Base-by-base conservation (phyloP, 2,329 filamentous ascomycete species). In the Scedosporium boydii region DNA sequence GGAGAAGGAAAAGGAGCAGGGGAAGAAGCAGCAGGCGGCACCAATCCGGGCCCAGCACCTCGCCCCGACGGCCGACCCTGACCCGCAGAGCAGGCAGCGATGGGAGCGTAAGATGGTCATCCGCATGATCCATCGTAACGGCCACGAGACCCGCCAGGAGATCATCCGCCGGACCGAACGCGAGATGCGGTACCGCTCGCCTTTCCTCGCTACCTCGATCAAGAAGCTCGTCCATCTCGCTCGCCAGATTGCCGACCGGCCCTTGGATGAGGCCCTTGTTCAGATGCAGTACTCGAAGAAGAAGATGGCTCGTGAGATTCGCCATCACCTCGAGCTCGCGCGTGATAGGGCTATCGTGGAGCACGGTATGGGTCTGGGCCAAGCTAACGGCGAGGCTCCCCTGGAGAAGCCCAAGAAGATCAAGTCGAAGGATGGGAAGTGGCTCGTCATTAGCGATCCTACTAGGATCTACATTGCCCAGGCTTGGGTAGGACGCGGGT, bases 281-380 rank as follows among this genome's bases (percentile, higher is more conserved):
- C 95, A 99, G 80, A 96, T 99, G 91, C 85, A 88, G 62, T 98
- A 93, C 78, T 93, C 88, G 74, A 91, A 91, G 80, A 99, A 99
- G 84, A 93, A 92, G 78, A 89, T 89, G 66, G 90, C 93, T 6
- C 80, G 84, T 67, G 91, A 96, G 70, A 85, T 98, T 29, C 79
- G 84, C 68, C 87, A 86, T 70, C 90, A 95, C 71, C 79, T 99
- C 18, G 85, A 95, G 71, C 83, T 90, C 69, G 93, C 93, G 1
- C 85, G 88, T 63, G 90, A 96, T 71, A 79, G 88, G 70, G 95
- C 95, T 42, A 80, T 96, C 67, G 89, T 89, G 16, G 82, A 82
- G 68, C 82, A 88, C 46, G 92, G 91, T 12, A 98, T 99, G 93
- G 93, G 92, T 0, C 77, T 97, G 0, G 82, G 81, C 58, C 70